Percentiles rank a stretch among this genome's conserved stretches.
These are phyloP conservation scores for Vanrija pseudolonga DNA, from an alignment of 1,284 basidiomycete genomes.

Conservation along the genomic window DNA sequence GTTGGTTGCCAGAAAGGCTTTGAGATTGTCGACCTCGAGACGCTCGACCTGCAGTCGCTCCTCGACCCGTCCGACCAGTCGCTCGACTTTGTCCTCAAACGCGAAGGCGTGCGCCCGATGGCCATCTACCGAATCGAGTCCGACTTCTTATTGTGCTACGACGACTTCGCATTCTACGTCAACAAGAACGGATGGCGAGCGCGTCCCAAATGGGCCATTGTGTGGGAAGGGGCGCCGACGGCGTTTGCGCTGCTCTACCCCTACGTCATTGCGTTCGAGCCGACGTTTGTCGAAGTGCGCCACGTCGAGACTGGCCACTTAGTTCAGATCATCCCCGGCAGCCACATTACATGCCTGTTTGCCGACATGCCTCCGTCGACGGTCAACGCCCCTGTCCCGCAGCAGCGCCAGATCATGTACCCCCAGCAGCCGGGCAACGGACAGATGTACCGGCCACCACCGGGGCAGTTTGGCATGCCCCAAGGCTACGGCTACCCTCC, in stretches of 20 bases:
- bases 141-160: conserved; percentile 96
- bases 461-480: conserved; percentile 2
- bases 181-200: conserved; percentile 94
- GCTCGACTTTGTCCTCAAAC: conserved; percentile 88
- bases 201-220: conserved; percentile 84
- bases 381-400: conserved; percentile 36
- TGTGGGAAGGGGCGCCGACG: conserved; percentile 94
- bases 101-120: conserved; percentile 86
- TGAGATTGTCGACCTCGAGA: conserved; percentile 97
- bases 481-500: conserved; percentile 6
- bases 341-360: conserved; percentile 82
- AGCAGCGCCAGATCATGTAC: conserved; percentile 37
- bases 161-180: conserved; percentile 98
- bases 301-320: conserved; percentile 90
- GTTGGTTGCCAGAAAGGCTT: conserved; percentile 98
- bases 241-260: conserved; percentile 95
- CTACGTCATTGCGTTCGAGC: conserved; percentile 95
- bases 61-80: conserved; percentile 88
- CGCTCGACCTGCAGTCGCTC: conserved; percentile 91
- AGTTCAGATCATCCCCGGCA: conserved; percentile 92
- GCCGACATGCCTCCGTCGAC: conserved; percentile 85
- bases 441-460: conserved; percentile 10
- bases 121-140: conserved; percentile 96
- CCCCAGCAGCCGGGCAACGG: background rate
- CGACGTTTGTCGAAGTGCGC: conserved; percentile 92